phyloP scores from a whole-genome alignment of 2,329 filamentous ascomycete genomes.

The Trematosphaeria pertusa region DNA sequence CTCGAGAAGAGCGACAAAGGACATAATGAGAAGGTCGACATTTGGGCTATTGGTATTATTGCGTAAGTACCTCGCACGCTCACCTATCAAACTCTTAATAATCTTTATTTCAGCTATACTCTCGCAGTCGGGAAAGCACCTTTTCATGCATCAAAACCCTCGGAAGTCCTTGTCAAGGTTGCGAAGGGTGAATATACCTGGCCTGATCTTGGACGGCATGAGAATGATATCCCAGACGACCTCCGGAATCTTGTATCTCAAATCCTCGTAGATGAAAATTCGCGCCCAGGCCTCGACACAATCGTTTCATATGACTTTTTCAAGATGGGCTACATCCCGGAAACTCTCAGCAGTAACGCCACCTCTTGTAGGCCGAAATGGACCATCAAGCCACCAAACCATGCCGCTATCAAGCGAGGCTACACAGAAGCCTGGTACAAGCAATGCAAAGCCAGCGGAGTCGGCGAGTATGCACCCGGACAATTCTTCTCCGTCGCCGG shows the following conservation, averaged over 20 bases:
- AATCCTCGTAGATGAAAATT: constrained; percentile 77
- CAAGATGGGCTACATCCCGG: constrained; percentile 75
- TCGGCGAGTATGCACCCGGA: constrained; percentile 56
- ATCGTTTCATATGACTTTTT: constrained; percentile 85
- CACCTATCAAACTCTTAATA: constrained; percentile 12
- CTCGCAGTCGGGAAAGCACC: constrained; percentile 96
- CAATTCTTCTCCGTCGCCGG: constrained; percentile 56
- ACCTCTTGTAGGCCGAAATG: constrained; percentile 56
- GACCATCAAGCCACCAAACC: constrained; percentile 53
- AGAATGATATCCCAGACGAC: constrained; percentile 75
- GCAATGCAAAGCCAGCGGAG: constrained; percentile 58
- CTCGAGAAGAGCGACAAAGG: constrained; percentile 92
- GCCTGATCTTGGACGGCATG: constrained; percentile 70
- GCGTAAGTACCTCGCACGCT: constrained; percentile 62
- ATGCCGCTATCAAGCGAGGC: constrained; percentile 53
- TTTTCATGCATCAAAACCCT: constrained; percentile 89
- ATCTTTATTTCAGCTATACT: constrained; percentile 71
- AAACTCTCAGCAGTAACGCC: constrained; percentile 54
- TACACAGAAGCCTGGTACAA: constrained; percentile 60
- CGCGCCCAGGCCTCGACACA: constrained; percentile 75
- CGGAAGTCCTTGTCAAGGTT: constrained; percentile 79
- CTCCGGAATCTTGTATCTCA: constrained; percentile 79
- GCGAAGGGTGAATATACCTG: constrained; percentile 79
- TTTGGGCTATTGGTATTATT: constrained; percentile 98
- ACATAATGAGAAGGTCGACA: constrained; percentile 96